Percentiles rank a stretch among this genome's conserved stretches.
These are phyloP conservation scores for Colletotrichum simmondsii DNA, from an alignment of 2,329 filamentous ascomycete species.

Conservation along the genomic window DNA sequence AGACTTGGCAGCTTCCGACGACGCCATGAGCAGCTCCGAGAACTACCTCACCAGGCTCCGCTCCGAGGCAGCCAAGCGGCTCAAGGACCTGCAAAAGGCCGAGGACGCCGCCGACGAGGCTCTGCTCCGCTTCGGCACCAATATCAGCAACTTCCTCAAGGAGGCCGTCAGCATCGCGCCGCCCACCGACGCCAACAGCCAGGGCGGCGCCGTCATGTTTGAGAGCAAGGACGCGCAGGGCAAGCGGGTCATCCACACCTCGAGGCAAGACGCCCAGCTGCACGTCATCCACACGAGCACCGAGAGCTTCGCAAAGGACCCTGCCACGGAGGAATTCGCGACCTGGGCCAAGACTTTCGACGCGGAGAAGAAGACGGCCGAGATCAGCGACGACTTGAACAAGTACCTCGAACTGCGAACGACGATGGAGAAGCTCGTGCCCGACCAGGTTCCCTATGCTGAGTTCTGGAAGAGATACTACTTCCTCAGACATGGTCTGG, in stretches of 20 bases:
- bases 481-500: slow-evolving; percentile 90
- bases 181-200: slow-evolving; percentile 63
- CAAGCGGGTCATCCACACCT: slow-evolving; percentile 94
- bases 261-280: slow-evolving; percentile 92
- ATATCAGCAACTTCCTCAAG: slow-evolving; percentile 87
- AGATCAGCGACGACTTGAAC: slow-evolving; percentile 83
- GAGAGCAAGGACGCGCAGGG: slow-evolving; percentile 92
- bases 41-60: slow-evolving; percentile 82
- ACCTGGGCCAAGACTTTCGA: slow-evolving; percentile 81
- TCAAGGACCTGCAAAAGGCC: slow-evolving; percentile 90
- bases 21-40: slow-evolving; percentile 58
- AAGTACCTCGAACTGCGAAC: slow-evolving; percentile 86
- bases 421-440: slow-evolving; percentile 97
- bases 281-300: slow-evolving; percentile 92
- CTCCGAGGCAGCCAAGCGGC: slow-evolving; percentile 80
- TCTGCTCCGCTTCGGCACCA: slow-evolving; percentile 88
- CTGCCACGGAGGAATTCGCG: slow-evolving; percentile 78
- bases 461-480: slow-evolving; percentile 97
- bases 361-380: slow-evolving; percentile 84
- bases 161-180: slow-evolving; percentile 92
- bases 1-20: slow-evolving; percentile 52
- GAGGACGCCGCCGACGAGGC: slow-evolving; percentile 98
- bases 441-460: slow-evolving; percentile 87
- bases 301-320: slow-evolving; percentile 86
- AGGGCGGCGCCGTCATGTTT: slow-evolving; percentile 79